Percentiles rank a stretch among this genome's conserved stretches.
Evolutionary conservation across 495 filamentous ascomycete genomes (phyloP).

Genomic region (Podospora comata): DNA sequence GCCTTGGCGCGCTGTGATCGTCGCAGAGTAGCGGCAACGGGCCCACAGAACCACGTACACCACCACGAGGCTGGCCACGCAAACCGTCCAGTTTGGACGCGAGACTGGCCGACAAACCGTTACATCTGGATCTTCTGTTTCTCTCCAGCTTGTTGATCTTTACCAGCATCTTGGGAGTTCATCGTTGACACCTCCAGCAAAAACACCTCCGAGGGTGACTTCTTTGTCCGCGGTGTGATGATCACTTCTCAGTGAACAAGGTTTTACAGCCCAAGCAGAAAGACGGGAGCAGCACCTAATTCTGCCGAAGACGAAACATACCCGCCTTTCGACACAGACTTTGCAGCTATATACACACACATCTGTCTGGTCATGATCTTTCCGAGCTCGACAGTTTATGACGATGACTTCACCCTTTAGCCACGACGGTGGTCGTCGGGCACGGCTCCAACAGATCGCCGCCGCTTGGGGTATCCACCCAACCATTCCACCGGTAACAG

Average conservation of each 20-base stretch:
- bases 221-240: neutral
- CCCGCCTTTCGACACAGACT: neutral
- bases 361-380: neutral
- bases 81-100: neutral
- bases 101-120: neutral
- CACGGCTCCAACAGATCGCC: conserved; percentile 39
- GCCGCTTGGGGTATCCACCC: conserved; percentile 35
- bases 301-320: neutral
- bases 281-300: neutral
- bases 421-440: conserved; percentile 31
- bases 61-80: conserved; percentile 11
- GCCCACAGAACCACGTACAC: conserved; percentile 21
- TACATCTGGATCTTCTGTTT: neutral
- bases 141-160: neutral
- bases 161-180: neutral
- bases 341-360: neutral
- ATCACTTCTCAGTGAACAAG: neutral
- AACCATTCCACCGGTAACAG: conserved; percentile 25
- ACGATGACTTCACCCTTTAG: conserved; percentile 24
- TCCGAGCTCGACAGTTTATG: neutral
- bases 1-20: neutral
- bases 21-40: neutral
- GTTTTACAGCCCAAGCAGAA: neutral
- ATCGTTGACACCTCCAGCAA: neutral
- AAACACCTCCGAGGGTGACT: neutral